Evolutionary conservation across 2,329 filamentous ascomycete genomes (phyloP).

Genomic region (Emergomyces pasteurianus): DNA sequence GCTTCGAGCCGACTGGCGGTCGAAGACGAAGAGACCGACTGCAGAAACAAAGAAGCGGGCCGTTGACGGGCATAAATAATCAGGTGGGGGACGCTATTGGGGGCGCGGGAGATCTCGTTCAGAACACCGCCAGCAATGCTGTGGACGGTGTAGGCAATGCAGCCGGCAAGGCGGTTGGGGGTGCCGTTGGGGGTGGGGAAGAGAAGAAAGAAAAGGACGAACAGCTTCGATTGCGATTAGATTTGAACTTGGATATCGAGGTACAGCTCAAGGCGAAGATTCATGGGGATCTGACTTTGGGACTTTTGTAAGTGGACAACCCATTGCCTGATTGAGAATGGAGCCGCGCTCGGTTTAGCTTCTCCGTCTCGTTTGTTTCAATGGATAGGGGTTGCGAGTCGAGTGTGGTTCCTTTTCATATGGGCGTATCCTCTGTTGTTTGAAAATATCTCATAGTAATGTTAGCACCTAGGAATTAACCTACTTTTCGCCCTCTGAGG

Average conservation of each 20-base stretch:
- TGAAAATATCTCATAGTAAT: not conserved
- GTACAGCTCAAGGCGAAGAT: slow-evolving; percentile 78
- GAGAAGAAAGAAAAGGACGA: slow-evolving; percentile 43
- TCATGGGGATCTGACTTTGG: slow-evolving; percentile 69
- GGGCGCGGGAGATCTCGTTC: slow-evolving; percentile 44
- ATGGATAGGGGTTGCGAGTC: not conserved
- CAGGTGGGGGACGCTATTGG: slow-evolving; percentile 44
- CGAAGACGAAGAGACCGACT: slow-evolving; percentile 43
- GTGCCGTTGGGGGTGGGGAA: slow-evolving; percentile 27
- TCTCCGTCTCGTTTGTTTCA: not conserved
- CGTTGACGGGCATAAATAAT: slow-evolving; percentile 44
- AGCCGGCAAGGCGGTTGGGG: slow-evolving; percentile 33
- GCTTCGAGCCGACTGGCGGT: slow-evolving; percentile 39
- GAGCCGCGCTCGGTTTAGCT: not conserved
- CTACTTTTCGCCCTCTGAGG: not conserved
- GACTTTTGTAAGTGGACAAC: slow-evolving; percentile 53
- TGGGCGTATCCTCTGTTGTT: not conserved
- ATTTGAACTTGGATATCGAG: slow-evolving; percentile 71
- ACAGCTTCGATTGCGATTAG: slow-evolving; percentile 58
- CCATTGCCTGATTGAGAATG: not conserved
- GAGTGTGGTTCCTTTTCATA: not conserved
- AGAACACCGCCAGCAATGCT: slow-evolving; percentile 36
- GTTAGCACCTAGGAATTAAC: slow-evolving; percentile 3
- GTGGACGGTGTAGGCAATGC: slow-evolving; percentile 28
- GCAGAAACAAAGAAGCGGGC: slow-evolving; percentile 32